Percentiles rank a stretch among this genome's conserved stretches.
These are phyloP conservation scores for Claviceps sp. DNA, from an alignment of 2,329 filamentous ascomycete genomes.

Conservation along the genomic window DNA sequence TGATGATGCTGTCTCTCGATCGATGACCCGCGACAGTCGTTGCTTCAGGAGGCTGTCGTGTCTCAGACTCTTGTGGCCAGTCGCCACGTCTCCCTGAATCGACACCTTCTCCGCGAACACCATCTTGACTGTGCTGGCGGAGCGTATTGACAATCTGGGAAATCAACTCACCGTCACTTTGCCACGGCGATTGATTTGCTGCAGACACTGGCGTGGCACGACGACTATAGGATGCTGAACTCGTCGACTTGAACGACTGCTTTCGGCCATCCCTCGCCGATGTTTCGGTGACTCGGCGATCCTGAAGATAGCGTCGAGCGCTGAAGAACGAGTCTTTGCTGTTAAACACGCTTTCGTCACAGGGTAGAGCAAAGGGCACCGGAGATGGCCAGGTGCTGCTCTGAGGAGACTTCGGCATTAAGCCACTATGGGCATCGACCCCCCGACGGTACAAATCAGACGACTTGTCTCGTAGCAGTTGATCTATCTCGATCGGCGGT, in stretches of 20 bases:
- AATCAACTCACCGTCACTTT: constrained; percentile 8
- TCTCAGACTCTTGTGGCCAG: constrained; percentile 3
- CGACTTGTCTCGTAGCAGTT: constrained; percentile 1
- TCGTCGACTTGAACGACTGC: constrained; percentile 13
- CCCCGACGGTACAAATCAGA: constrained; percentile 16
- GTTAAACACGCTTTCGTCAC: constrained; percentile 11
- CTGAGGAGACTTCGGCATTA: constrained; percentile 1
- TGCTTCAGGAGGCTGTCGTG: background rate
- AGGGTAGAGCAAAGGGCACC: constrained; percentile 4
- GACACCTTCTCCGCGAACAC: constrained; percentile 9
- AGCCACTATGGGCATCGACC: constrained; percentile 18
- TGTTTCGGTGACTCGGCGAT: constrained; percentile 1
- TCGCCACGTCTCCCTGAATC: constrained; percentile 2
- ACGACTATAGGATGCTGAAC: constrained; percentile 13
- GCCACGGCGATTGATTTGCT: constrained; percentile 3
- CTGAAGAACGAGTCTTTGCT: constrained; percentile 12
- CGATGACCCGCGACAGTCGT: background rate
- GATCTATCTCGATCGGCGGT: constrained; percentile 11
- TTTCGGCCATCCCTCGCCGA: constrained; percentile 6
- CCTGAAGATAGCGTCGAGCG: background rate
- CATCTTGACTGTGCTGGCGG: constrained; percentile 13
- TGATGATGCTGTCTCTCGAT: constrained; percentile 12
- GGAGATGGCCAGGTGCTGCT: constrained; percentile 6
- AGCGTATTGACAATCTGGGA: constrained; percentile 17
- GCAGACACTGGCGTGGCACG: constrained; percentile 12